These are phyloP conservation scores for Ogataea populi-albae DNA, from an alignment of 805 yeast genomes.

Conservation along the genomic window DNA sequence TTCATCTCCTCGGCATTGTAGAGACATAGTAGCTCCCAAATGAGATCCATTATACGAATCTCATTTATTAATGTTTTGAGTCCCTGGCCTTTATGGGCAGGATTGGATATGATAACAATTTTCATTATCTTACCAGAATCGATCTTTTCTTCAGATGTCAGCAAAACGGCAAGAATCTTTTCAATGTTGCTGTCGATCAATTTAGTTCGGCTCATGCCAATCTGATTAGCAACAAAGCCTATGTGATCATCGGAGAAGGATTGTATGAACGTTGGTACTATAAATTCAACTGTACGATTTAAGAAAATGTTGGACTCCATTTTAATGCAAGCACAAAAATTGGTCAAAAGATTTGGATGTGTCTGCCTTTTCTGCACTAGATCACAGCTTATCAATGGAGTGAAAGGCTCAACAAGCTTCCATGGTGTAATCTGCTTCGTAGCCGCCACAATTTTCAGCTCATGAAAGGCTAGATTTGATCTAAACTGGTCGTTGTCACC, in stretches of 20 bases:
- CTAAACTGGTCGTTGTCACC: conserved; percentile 64
- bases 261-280: conserved; percentile 73
- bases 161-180: conserved; percentile 54
- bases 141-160: conserved; percentile 48
- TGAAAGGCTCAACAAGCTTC: conserved; percentile 73
- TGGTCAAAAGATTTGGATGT: conserved; percentile 52
- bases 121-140: conserved; percentile 49
- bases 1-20: conserved; percentile 31
- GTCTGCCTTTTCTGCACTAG: conserved; percentile 52
- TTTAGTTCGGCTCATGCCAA: conserved; percentile 43
- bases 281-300: conserved; percentile 64
- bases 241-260: conserved; percentile 63
- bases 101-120: conserved; percentile 52
- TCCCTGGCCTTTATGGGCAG: conserved; percentile 38
- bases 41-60: conserved; percentile 24
- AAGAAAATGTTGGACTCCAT: conserved; percentile 62
- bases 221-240: conserved; percentile 55
- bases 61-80: conserved; percentile 31
- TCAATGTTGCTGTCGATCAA: conserved; percentile 49
- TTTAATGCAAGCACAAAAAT: conserved; percentile 63
- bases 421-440: conserved; percentile 65
- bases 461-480: conserved; percentile 65
- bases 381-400: conserved; percentile 66
- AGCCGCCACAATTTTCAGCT: conserved; percentile 55
- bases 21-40: conserved; percentile 45